phyloP scores from a whole-genome alignment of 345 rosid genomes.

The Noccaea caerulescens region DNA sequence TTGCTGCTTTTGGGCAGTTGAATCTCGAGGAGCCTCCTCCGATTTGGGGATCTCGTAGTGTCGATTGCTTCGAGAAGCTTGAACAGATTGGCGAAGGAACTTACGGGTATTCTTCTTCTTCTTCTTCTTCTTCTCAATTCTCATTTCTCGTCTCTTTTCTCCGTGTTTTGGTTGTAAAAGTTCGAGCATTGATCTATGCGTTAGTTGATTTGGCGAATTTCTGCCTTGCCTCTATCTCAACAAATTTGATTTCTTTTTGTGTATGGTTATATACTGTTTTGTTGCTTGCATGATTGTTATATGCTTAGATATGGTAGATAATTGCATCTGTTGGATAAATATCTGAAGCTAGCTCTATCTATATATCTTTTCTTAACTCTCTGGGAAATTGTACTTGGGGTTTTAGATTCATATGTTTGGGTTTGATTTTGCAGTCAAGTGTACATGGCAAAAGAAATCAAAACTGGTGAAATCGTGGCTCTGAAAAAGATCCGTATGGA shows the following conservation, averaged over 20 bases:
- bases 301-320: background rate
- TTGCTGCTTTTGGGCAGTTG: constrained; percentile 65
- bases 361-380: background rate
- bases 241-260: background rate
- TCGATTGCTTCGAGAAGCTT: constrained; percentile 79
- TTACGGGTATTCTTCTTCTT: constrained; percentile 55
- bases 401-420: constrained; percentile 4
- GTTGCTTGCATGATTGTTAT: background rate
- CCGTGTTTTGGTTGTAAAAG: background rate
- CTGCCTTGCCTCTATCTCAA: background rate
- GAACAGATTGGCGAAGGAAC: constrained; percentile 94
- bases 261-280: background rate
- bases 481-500: constrained; percentile 97
- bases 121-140: constrained; percentile 4
- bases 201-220: constrained; percentile 10
- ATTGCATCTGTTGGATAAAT: background rate
- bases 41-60: constrained; percentile 81
- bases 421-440: constrained; percentile 76
- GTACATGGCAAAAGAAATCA: constrained; percentile 90
- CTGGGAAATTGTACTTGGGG: background rate
- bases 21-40: constrained; percentile 68
- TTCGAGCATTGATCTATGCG: background rate
- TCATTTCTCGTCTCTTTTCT: too few relatives aligned
- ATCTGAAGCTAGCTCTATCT: constrained; percentile 1
- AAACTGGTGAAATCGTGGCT: constrained; percentile 94